phyloP scores from a whole-genome alignment of 2,329 filamentous ascomycete species.

The Claviceps humidiphila region DNA sequence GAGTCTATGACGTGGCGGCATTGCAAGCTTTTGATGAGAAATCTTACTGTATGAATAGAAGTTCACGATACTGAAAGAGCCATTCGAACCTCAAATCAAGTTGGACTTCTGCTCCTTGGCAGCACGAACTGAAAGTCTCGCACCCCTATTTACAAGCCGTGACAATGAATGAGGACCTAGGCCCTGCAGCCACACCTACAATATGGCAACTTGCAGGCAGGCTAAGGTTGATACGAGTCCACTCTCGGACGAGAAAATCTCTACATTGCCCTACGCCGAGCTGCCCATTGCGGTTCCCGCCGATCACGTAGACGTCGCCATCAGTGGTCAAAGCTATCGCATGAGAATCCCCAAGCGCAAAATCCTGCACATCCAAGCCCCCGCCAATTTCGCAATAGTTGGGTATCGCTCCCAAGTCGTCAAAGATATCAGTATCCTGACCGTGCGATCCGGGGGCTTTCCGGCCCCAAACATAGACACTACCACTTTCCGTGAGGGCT shows the following conservation, averaged over 20 bases:
- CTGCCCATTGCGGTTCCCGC: constrained; percentile 45
- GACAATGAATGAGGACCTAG: constrained; percentile 36
- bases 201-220: constrained; percentile 15
- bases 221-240: constrained; percentile 23
- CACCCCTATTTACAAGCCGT: constrained; percentile 10
- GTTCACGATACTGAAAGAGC: constrained; percentile 24
- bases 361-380: constrained; percentile 39
- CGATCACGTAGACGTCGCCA: constrained; percentile 39
- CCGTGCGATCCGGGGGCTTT: constrained; percentile 11
- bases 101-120: background rate
- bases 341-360: constrained; percentile 45
- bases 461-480: constrained; percentile 49
- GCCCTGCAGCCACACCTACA: constrained; percentile 34
- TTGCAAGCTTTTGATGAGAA: constrained; percentile 13
- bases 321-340: constrained; percentile 39
- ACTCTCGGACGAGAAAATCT: constrained; percentile 14
- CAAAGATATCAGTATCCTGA: constrained; percentile 11
- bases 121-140: background rate
- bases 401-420: constrained; percentile 20
- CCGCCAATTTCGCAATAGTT: constrained; percentile 32
- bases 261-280: constrained; percentile 30
- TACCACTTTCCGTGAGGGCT: constrained; percentile 42
- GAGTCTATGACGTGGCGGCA: constrained; percentile 58
- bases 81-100: background rate
- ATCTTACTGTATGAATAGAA: constrained; percentile 33